phyloP scores from a whole-genome alignment of 2,329 filamentous ascomycete species.

The Calonectria hongkongensis region DNA sequence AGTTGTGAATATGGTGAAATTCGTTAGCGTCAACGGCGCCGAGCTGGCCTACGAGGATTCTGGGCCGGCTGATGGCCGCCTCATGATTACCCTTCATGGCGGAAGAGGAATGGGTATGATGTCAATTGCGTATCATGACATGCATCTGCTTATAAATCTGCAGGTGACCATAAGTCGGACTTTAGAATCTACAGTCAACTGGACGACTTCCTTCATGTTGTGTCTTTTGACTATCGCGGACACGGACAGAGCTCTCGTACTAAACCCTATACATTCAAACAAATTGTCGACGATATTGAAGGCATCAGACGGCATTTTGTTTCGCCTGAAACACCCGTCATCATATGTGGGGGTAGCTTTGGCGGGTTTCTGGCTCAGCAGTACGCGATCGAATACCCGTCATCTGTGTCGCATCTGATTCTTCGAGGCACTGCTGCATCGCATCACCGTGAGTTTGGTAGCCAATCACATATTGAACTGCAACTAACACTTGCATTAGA shows the following conservation, averaged over 20 bases:
- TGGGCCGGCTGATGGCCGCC: slow-evolving; percentile 38
- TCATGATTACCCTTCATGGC: slow-evolving; percentile 47
- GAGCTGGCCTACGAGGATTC: slow-evolving; percentile 41
- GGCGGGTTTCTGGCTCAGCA: slow-evolving; percentile 47
- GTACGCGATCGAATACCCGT: slow-evolving; percentile 44
- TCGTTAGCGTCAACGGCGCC: slow-evolving; percentile 40
- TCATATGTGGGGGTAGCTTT: slow-evolving; percentile 47
- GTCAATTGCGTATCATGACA: slow-evolving; percentile 5
- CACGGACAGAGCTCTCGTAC: slow-evolving; percentile 47
- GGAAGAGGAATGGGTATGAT: slow-evolving; percentile 47
- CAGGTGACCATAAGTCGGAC: slow-evolving; percentile 44
- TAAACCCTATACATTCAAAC: slow-evolving; percentile 47
- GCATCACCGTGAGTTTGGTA: slow-evolving; percentile 42
- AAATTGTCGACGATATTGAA: slow-evolving; percentile 47
- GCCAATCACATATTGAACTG: not conserved
- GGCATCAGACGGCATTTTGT: slow-evolving; percentile 39
- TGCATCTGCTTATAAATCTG: not conserved
- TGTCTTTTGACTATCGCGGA: slow-evolving; percentile 47
- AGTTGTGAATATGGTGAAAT: slow-evolving; percentile 31
- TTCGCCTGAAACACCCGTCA: slow-evolving; percentile 29
- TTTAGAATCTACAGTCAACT: slow-evolving; percentile 43
- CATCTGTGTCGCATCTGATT: slow-evolving; percentile 39
- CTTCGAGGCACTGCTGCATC: slow-evolving; percentile 45
- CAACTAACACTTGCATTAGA: slow-evolving; percentile 29
- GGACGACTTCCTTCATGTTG: slow-evolving; percentile 34